These are phyloP conservation scores for Cynanchum wilfordii DNA, from an alignment of 257 asterid species.

Conservation along the genomic window DNA sequence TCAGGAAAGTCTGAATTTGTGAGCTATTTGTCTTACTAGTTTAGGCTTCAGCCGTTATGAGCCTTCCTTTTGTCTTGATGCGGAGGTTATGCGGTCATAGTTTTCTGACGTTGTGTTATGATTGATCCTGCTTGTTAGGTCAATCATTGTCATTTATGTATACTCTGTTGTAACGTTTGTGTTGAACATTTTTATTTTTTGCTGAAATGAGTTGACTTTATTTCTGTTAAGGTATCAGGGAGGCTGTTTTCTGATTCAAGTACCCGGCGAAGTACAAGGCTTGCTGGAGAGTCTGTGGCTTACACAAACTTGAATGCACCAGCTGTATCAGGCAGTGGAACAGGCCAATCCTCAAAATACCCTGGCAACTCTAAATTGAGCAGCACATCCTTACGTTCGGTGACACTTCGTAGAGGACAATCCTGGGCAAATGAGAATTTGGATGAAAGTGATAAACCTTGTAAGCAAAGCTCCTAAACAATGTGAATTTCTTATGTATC, in stretches of 20 bases:
- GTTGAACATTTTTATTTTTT: background rate
- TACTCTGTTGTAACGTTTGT: background rate
- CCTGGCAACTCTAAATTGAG: conserved; percentile 57
- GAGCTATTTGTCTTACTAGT: background rate
- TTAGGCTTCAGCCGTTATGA: background rate
- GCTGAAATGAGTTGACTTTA: conserved; percentile 20
- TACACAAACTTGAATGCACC: conserved; percentile 45
- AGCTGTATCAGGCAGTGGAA: conserved; percentile 61
- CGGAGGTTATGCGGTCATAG: background rate
- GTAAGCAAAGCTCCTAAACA: conserved; percentile 10
- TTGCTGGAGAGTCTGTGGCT: conserved; percentile 69
- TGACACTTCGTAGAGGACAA: conserved; percentile 67
- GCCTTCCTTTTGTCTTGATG: background rate
- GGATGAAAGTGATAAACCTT: conserved; percentile 69
- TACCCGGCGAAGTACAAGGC: conserved; percentile 87
- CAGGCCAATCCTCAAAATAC: conserved; percentile 55
- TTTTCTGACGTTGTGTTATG: background rate
- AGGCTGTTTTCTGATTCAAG: conserved; percentile 92
- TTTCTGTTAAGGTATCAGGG: conserved; percentile 74
- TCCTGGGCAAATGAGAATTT: conserved; percentile 53
- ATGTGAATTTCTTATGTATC: background rate
- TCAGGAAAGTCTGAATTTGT: background rate
- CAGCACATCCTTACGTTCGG: conserved; percentile 55
- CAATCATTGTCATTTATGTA: background rate
- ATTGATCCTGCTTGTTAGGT: background rate